These are phyloP conservation scores for Eutrema japonicum DNA, from an alignment of 345 rosid species.

Conservation along the genomic window DNA sequence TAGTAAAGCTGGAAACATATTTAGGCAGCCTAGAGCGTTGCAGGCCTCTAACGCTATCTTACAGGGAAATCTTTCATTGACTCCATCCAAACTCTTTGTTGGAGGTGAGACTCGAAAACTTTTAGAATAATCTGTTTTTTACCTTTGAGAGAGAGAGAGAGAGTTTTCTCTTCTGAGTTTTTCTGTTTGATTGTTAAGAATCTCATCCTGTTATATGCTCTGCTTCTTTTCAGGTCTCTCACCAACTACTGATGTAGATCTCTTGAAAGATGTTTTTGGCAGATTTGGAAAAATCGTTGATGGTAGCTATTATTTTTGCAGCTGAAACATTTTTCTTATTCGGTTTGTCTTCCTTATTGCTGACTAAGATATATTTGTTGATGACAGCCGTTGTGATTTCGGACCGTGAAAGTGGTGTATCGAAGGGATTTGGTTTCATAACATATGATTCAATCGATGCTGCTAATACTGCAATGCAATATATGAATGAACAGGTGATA, in stretches of 20 bases:
- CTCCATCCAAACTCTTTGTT: conserved; percentile 45
- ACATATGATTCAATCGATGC: conserved; percentile 35
- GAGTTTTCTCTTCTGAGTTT: conserved; percentile 3
- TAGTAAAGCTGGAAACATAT: conserved; percentile 47
- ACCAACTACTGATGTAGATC: conserved; percentile 32
- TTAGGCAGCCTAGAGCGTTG: conserved; percentile 44
- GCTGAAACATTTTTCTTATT: conserved; percentile 1
- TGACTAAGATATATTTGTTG: conserved; percentile 22
- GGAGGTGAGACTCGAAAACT: conserved; percentile 26
- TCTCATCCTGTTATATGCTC: conserved; percentile 8
- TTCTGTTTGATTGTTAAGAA: conserved; percentile 16
- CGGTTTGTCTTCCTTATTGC: conserved; percentile 15
- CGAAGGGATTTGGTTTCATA: conserved; percentile 43
- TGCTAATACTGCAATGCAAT: conserved; percentile 37
- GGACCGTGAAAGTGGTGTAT: conserved; percentile 42
- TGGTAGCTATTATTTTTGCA: conserved; percentile 24
- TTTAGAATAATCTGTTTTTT: not conserved
- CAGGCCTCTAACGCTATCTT: conserved; percentile 40
- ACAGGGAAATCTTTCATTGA: conserved; percentile 44
- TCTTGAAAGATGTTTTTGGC: conserved; percentile 41
- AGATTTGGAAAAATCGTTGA: conserved; percentile 43
- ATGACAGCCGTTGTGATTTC: conserved; percentile 38
- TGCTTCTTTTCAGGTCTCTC: conserved; percentile 34
- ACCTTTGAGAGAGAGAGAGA: not conserved
- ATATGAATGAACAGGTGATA: conserved; percentile 38